Evolutionary conservation across 208 protist genomes (phyloP).

Genomic region (Phytomonas sp.): DNA sequence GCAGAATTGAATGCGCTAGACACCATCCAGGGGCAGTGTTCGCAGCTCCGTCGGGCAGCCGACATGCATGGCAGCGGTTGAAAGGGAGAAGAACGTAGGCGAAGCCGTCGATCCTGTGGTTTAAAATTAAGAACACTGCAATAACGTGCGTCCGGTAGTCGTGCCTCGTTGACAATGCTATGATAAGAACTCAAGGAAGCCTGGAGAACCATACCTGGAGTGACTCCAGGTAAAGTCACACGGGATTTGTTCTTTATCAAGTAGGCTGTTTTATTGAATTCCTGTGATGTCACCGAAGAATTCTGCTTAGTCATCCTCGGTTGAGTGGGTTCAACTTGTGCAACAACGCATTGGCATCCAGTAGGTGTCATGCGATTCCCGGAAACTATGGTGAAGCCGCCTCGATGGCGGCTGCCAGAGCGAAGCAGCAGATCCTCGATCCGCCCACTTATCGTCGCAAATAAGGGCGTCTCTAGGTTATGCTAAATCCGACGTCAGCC

Average conservation of each 20-base stretch:
- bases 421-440: background rate
- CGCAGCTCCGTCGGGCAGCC: slow-evolving; percentile 23
- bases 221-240: slow-evolving; percentile 18
- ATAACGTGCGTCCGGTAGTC: background rate
- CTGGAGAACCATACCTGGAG: slow-evolving; percentile 21
- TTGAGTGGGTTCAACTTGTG: slow-evolving; percentile 6
- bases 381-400: slow-evolving; percentile 19
- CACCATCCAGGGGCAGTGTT: slow-evolving; percentile 74
- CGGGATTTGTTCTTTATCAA: background rate
- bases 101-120: background rate
- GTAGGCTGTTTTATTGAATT: background rate
- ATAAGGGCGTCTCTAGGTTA: background rate
- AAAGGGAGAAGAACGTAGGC: background rate
- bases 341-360: slow-evolving; percentile 32
- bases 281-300: background rate
- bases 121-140: background rate
- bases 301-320: background rate
- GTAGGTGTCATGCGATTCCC: slow-evolving; percentile 27
- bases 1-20: slow-evolving; percentile 15
- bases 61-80: slow-evolving; percentile 24
- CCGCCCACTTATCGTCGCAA: background rate
- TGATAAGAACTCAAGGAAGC: slow-evolving; percentile 23
- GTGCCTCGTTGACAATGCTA: background rate
- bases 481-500: background rate
- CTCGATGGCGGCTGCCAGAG: background rate